Percentiles rank a stretch among this genome's conserved stretches.
Conservation (phyloP, 768 basidiomycete genomes). For the Chlorophyllum brunneum region DNA sequence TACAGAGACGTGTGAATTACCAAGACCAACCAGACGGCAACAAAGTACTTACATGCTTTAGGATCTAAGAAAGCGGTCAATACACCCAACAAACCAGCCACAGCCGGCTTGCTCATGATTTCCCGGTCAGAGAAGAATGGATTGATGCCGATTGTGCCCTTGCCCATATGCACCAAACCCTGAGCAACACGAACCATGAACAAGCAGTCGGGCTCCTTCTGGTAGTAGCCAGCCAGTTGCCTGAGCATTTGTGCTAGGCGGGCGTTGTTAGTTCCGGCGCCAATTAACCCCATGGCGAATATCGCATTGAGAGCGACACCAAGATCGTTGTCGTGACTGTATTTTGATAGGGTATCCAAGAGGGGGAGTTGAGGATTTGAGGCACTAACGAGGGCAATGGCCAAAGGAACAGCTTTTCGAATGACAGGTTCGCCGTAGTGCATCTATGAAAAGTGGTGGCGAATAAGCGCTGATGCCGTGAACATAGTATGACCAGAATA, state of each 20-base stretch:
- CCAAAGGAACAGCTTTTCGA: constrained; percentile 90
- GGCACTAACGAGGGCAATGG: constrained; percentile 89
- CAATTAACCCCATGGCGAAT: constrained; percentile 97
- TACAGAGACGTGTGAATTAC: constrained; percentile 26
- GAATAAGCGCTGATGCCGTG: neutral
- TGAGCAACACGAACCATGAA: constrained; percentile 96
- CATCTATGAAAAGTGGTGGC: constrained; percentile 63
- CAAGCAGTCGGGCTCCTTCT: constrained; percentile 94
- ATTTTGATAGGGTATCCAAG: constrained; percentile 96
- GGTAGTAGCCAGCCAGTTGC: constrained; percentile 96
- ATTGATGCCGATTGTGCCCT: constrained; percentile 95
- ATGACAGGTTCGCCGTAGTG: constrained; percentile 94
- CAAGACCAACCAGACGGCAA: neutral
- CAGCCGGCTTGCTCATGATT: constrained; percentile 84
- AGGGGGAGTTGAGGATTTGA: constrained; percentile 95
- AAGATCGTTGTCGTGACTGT: constrained; percentile 99
- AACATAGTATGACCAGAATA: constrained; percentile 6
- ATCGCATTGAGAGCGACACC: constrained; percentile 94
- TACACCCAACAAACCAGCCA: constrained; percentile 86
- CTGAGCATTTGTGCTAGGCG: constrained; percentile 96
- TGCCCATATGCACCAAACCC: constrained; percentile 99
- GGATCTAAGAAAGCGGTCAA: constrained; percentile 92
- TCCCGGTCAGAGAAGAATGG: constrained; percentile 94
- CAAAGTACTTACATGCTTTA: constrained; percentile 72
- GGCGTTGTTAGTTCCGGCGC: constrained; percentile 98